Conservation (phyloP, 805 yeast species). For the Teunomyces gatunensis region DNA sequence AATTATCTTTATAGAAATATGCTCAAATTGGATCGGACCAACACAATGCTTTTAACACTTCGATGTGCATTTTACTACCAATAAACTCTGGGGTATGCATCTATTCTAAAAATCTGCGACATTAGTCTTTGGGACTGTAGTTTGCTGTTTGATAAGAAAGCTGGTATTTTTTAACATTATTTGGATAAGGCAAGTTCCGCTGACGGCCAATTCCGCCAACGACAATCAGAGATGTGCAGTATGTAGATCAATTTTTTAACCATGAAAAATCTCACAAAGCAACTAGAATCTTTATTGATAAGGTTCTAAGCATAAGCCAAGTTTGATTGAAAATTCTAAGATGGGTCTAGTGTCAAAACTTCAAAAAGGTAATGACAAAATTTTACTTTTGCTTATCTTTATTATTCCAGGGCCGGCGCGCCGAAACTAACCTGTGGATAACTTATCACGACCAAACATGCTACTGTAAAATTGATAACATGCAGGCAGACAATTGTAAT, state of each 20-base stretch:
- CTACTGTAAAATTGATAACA: neutral
- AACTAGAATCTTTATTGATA: no score
- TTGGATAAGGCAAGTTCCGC: neutral
- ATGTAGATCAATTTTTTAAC: no score
- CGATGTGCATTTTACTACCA: no score
- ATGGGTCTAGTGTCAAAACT: neutral
- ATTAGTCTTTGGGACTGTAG: neutral
- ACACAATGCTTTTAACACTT: no score
- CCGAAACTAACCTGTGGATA: neutral
- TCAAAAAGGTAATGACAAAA: neutral
- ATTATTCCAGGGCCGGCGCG: neutral
- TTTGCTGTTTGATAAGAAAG: neutral
- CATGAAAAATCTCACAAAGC: no score
- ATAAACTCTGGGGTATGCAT: no score
- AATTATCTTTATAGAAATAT: no score
- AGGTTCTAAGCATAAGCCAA: no score
- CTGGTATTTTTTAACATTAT: neutral
- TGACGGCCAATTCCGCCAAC: neutral
- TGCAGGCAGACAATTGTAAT: neutral
- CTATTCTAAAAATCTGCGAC: no score
- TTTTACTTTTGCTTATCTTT: neutral
- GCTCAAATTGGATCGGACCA: no score
- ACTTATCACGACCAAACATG: neutral
- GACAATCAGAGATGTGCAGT: neutral
- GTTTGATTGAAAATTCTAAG: no score